These are phyloP conservation scores for Globisporangium canariense DNA, from an alignment of 352 stramenopile species.

Conservation along the genomic window DNA sequence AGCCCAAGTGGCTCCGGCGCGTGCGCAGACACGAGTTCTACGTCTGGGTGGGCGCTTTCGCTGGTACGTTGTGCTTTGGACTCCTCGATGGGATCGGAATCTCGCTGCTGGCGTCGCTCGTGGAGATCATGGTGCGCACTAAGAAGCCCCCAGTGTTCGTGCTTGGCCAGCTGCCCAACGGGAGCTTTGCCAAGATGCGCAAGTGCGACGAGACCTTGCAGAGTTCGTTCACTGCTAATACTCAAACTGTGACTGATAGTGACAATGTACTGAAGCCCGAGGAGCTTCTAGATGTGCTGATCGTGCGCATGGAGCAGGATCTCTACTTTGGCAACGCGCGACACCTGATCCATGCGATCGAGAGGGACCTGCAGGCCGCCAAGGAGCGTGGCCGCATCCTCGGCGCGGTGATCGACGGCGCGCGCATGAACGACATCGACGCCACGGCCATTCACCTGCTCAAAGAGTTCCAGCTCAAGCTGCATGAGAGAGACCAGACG, in stretches of 20 bases:
- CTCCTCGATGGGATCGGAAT: constrained; percentile 47
- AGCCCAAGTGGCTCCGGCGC: constrained; percentile 80
- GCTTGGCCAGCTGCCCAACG: constrained; percentile 38
- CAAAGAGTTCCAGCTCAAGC: constrained; percentile 13
- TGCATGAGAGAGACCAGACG: constrained; percentile 6
- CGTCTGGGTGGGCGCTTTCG: constrained; percentile 54
- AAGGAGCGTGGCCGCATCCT: constrained; percentile 27
- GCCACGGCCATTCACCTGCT: constrained; percentile 19
- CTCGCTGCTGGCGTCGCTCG: constrained; percentile 53
- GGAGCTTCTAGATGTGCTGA: constrained; percentile 41
- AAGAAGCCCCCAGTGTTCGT: constrained; percentile 45
- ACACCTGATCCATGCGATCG: constrained; percentile 58
- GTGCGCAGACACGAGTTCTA: constrained; percentile 60
- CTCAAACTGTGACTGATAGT: background rate
- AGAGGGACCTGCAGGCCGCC: constrained; percentile 31
- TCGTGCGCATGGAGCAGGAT: constrained; percentile 59
- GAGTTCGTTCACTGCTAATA: background rate
- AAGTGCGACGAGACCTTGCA: background rate
- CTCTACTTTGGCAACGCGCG: constrained; percentile 73
- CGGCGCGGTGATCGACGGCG: constrained; percentile 29
- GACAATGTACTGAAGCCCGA: background rate
- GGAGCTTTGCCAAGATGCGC: constrained; percentile 27
- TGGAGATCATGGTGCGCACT: constrained; percentile 66
- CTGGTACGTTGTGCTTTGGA: constrained; percentile 41
- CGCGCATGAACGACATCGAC: constrained; percentile 23